Evolutionary conservation across 441 rosid species (phyloP), one percentile per base, ranked within the genome.

Genomic region (Adansonia grandidieri): DNA sequence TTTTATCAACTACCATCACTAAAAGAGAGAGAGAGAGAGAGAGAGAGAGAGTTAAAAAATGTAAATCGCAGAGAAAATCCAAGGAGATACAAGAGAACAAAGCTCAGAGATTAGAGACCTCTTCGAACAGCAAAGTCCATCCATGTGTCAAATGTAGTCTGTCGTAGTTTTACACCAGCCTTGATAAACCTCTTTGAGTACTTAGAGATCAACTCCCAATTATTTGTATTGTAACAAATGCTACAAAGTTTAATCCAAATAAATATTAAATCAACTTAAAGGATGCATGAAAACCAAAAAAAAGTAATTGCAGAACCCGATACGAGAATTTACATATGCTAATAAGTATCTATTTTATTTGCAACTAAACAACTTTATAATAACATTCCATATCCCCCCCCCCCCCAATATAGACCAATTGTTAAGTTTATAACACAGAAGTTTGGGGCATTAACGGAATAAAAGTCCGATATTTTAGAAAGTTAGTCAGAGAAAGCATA

Each of bases 71-170:
- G 78, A 40, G 45, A 73, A 76, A 67, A 50, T 56, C 78, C 28
- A 22, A 85, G 65, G 60, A 24, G 63, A 68, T 15, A 42, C 4
- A 60, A 57, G 73, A 56, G 64, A 37, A 60, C 44, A 71, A 70
- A 75, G 71, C 62, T 28, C 61, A 48, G 44, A 65, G 62, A 50
- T 28, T 44, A 71, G 14, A 64, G 62, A 90, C 98, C 97, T 93
- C 84, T 90, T 88, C 84, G 88, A 70, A 89, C 88, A 70, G 97
- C 90, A 82, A 90, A 91, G 56, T 89, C 89, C 97, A 96, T 96
- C 99, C 97, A 96, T 13, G 71, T 79, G 84, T 89, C 98, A 87
- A 89, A 93, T 53, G 98, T 68, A 74, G 88, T 79, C 85, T 77
- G 84, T 78, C 92, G 90, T 45, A 93, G 82, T 82, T 92, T 91